phyloP scores from a whole-genome alignment of 1,284 basidiomycete species.

The Coniferiporia weirii region DNA sequence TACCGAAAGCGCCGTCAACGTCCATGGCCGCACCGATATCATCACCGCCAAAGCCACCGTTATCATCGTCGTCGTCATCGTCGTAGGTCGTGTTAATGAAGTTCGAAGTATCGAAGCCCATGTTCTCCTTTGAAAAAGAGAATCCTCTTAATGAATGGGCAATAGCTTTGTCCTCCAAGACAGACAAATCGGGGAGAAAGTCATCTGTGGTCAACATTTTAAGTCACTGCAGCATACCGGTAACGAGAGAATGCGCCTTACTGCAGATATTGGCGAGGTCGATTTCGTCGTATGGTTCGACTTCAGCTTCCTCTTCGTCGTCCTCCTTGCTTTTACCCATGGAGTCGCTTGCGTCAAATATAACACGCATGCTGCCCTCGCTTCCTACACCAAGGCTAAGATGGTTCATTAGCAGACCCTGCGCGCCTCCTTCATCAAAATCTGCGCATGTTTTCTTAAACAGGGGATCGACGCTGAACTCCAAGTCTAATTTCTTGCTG shows the following conservation, averaged over 20 bases:
- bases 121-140: conserved; percentile 64
- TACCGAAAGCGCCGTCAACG: conserved; percentile 36
- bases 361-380: conserved; percentile 82
- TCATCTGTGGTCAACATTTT: conserved; percentile 35
- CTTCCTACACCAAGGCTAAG: conserved; percentile 69
- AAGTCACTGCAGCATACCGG: conserved; percentile 21
- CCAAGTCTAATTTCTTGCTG: conserved; percentile 91
- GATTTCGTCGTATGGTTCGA: conserved; percentile 62
- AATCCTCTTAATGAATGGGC: conserved; percentile 78
- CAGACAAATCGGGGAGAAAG: conserved; percentile 65
- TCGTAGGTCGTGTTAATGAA: conserved; percentile 41
- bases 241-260: conserved; percentile 32
- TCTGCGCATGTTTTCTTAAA: conserved; percentile 98
- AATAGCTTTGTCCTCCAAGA: conserved; percentile 66
- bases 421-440: conserved; percentile 97
- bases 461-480: conserved; percentile 94
- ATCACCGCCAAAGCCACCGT: conserved; percentile 30
- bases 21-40: conserved; percentile 36
- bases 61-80: conserved; percentile 40
- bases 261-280: conserved; percentile 66
- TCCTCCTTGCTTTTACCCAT: conserved; percentile 77
- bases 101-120: conserved; percentile 48
- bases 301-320: conserved; percentile 48
- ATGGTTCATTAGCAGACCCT: conserved; percentile 92
- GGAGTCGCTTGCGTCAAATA: conserved; percentile 95